These are phyloP conservation scores for Laetiporus sulphureus DNA, from an alignment of 1,284 basidiomycete species.

Conservation along the genomic window DNA sequence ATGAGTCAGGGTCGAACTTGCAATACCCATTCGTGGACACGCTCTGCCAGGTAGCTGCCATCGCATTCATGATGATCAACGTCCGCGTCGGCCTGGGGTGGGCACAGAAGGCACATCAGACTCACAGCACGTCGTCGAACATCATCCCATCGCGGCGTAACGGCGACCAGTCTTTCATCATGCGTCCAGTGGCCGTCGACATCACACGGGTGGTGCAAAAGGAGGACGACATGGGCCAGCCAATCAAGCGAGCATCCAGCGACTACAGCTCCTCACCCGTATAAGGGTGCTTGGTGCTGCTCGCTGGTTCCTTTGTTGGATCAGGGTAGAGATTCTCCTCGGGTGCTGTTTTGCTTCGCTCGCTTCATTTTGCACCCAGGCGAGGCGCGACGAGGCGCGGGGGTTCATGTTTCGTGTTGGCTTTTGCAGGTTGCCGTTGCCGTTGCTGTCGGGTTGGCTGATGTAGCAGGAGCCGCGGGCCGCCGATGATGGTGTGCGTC, in stretches of 20 bases:
- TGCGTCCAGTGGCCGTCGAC: constrained; percentile 7
- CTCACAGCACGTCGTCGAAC: constrained; percentile 1
- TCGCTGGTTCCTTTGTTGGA: too few species aligned
- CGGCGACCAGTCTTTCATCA: background rate
- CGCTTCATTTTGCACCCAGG: too few species aligned
- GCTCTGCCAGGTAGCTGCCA: constrained; percentile 3
- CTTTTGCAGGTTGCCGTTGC: too few species aligned
- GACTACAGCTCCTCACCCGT: too few species aligned
- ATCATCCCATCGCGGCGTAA: background rate
- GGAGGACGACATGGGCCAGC: background rate
- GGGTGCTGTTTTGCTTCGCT: too few species aligned
- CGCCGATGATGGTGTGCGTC: too few species aligned
- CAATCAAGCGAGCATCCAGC: background rate
- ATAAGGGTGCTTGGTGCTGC: too few species aligned
- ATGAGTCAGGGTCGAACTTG: constrained; percentile 1
- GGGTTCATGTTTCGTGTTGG: too few species aligned
- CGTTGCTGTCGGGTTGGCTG: too few species aligned
- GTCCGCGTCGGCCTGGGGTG: constrained; percentile 6
- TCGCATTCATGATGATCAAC: constrained; percentile 9
- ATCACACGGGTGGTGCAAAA: constrained; percentile 1
- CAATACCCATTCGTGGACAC: constrained; percentile 4
- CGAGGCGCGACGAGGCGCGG: too few species aligned
- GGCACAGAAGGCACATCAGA: background rate
- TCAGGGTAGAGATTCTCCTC: too few species aligned
- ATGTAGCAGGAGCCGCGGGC: too few species aligned